Evolutionary conservation across 768 basidiomycete genomes (phyloP), one percentile per base, ranked within the genome.

Genomic region (Strobilomyces echinocephalus): DNA sequence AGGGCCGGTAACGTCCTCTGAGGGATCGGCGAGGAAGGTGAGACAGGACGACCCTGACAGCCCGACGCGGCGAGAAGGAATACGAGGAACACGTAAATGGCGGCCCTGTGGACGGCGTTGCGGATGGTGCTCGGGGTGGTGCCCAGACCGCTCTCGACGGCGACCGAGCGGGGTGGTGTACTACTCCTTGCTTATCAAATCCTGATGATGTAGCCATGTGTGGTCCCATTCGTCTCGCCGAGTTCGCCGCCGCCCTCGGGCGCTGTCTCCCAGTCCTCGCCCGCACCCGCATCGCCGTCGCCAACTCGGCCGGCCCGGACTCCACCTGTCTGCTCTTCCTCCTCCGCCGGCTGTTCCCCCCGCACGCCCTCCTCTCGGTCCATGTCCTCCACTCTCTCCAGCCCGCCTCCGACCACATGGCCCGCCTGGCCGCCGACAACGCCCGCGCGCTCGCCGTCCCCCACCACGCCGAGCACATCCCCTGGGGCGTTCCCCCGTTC

Each of bases 291-390:
- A 36, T 47, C 50, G 91, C 79, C 34, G 78, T 91, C 41, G 89
- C 85, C 20, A 84, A 83, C 66, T 92, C 91, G 11, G 91, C 87
- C 8, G 91, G 91, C 2, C 81, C 89, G 10, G 91, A 93, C 67
- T 93, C 91, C 4, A 82, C 85, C 0, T 88, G 87, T 65, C 74
- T 93, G 6, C 73, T 91, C 15, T 89, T 82, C 61, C 78, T 92
- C 14, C 70, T 91, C 35, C 63, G 80, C 36, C 72, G 73, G 24
- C 66, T 78, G 26, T 58, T 52, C 34, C 55, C n/a, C 35, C 57
- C 40, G 68, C 71, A 83, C 5, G 53, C 58, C 6, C 61, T 66
- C 20, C 55, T 83, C 6, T 88, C 89, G 1, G 35, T 91, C 8
- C 80, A 84, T 54, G 75, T 92, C 48, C 76, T 86, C 60, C 91